These are phyloP conservation scores for Coleophoma eucalyptorum DNA, from an alignment of 2,329 filamentous ascomycete species.

Conservation along the genomic window DNA sequence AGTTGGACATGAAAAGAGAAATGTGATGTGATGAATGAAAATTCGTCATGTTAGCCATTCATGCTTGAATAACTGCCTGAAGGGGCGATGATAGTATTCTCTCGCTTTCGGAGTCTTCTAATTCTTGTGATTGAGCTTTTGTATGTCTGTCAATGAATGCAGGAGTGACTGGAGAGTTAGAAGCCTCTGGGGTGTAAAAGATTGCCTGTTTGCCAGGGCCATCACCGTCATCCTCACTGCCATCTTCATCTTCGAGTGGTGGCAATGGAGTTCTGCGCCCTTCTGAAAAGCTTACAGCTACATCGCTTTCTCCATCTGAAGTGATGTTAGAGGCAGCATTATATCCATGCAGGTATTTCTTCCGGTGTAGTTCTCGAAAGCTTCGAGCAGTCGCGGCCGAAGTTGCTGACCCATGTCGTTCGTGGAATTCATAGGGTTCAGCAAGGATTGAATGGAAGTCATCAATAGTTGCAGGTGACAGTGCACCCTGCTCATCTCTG, in stretches of 20 bases:
- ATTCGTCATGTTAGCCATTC: neutral
- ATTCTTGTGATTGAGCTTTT: neutral
- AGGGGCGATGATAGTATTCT: neutral
- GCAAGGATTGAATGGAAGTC: slow-evolving; percentile 52
- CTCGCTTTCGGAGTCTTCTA: slow-evolving; percentile 1
- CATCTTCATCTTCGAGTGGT: slow-evolving; percentile 36
- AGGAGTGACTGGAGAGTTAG: slow-evolving; percentile 8
- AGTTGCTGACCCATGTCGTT: slow-evolving; percentile 57
- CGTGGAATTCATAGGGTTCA: slow-evolving; percentile 33
- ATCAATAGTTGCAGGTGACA: slow-evolving; percentile 15
- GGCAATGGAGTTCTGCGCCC: slow-evolving; percentile 52
- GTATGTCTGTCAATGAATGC: slow-evolving; percentile 2
- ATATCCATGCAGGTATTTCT: slow-evolving; percentile 47
- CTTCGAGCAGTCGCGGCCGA: slow-evolving; percentile 63
- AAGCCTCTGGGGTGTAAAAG: slow-evolving; percentile 26
- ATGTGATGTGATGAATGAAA: neutral
- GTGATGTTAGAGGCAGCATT: slow-evolving; percentile 25
- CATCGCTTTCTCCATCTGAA: slow-evolving; percentile 50
- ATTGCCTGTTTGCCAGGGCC: slow-evolving; percentile 17
- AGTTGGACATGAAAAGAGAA: neutral
- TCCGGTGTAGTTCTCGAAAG: slow-evolving; percentile 60
- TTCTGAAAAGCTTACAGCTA: slow-evolving; percentile 56
- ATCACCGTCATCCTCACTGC: slow-evolving; percentile 9
- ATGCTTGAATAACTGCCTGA: neutral
- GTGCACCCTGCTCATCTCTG: slow-evolving; percentile 30